phyloP scores from a whole-genome alignment of 2,329 filamentous ascomycete species.

The Sporothrix humicola region DNA sequence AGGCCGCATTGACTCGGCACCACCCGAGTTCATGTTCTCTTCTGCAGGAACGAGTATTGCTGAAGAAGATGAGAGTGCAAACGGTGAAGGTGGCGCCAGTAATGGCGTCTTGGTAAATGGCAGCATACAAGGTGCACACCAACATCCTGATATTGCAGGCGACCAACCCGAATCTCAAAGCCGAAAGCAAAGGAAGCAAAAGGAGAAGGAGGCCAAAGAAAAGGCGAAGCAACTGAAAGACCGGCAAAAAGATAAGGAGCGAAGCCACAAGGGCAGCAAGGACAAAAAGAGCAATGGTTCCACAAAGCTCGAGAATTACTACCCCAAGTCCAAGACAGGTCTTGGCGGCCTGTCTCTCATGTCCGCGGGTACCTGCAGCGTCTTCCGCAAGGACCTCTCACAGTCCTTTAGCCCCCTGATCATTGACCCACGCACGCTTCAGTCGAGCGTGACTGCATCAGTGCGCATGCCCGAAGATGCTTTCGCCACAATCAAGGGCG shows the following conservation, averaged over 20 bases:
- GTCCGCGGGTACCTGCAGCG: slow-evolving; percentile 82
- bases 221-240: slow-evolving; percentile 30
- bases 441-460: slow-evolving; percentile 78
- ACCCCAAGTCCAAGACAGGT: slow-evolving; percentile 84
- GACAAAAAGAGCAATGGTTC: not conserved
- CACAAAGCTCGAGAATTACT: slow-evolving; percentile 71
- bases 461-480: slow-evolving; percentile 87
- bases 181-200: slow-evolving; percentile 41
- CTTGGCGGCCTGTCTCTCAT: slow-evolving; percentile 85
- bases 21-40: slow-evolving; percentile 56
- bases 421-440: slow-evolving; percentile 79
- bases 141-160: not conserved
- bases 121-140: not conserved
- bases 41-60: slow-evolving; percentile 29
- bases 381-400: slow-evolving; percentile 94
- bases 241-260: slow-evolving; percentile 19
- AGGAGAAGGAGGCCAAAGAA: slow-evolving; percentile 28
- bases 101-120: not conserved
- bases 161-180: not conserved
- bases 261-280: slow-evolving; percentile 11
- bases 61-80: slow-evolving; percentile 18
- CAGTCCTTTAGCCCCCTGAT: slow-evolving; percentile 89
- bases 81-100: not conserved
- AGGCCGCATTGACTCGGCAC: slow-evolving; percentile 82
- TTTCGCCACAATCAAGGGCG: slow-evolving; percentile 88